Evolutionary conservation across 352 stramenopile species (phyloP).

Genomic region (Phytophthora pluvialis): DNA sequence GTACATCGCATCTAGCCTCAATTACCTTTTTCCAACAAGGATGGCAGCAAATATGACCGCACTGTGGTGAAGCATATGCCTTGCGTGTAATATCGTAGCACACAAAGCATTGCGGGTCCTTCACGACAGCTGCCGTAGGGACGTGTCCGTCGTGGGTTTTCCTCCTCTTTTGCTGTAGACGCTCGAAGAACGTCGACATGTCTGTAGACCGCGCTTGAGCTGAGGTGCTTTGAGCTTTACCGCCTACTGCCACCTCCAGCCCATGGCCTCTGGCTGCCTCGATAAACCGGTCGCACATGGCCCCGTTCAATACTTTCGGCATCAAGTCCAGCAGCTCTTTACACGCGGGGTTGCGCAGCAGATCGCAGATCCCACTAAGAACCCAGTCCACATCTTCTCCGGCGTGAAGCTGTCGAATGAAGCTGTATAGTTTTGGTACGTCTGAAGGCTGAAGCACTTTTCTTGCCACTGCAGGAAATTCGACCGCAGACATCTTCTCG

Average conservation of each 20-base stretch:
- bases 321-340: conserved; percentile 69
- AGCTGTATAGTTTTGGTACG: conserved; percentile 59
- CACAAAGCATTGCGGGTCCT: conserved; percentile 84
- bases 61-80: conserved; percentile 72
- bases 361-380: conserved; percentile 55
- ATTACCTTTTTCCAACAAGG: conserved; percentile 86
- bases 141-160: conserved; percentile 46
- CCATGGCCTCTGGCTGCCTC: conserved; percentile 42
- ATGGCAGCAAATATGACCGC: conserved; percentile 86
- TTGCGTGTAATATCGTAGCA: conserved; percentile 86
- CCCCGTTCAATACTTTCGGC: conserved; percentile 60
- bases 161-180: conserved; percentile 70
- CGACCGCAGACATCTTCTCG: conserved; percentile 32
- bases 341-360: conserved; percentile 49
- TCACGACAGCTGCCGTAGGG: conserved; percentile 57
- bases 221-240: conserved; percentile 4
- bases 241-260: conserved; percentile 35
- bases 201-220: conserved; percentile 15
- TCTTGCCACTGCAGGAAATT: conserved; percentile 61
- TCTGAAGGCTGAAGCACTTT: conserved; percentile 56
- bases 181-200: conserved; percentile 65
- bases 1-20: conserved; percentile 12
- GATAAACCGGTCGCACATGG: conserved; percentile 58
- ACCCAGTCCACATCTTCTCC: conserved; percentile 47
- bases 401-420: conserved; percentile 63